phyloP scores from a whole-genome alignment of 2,329 filamentous ascomycete species.

The Monosporascus sp. region DNA sequence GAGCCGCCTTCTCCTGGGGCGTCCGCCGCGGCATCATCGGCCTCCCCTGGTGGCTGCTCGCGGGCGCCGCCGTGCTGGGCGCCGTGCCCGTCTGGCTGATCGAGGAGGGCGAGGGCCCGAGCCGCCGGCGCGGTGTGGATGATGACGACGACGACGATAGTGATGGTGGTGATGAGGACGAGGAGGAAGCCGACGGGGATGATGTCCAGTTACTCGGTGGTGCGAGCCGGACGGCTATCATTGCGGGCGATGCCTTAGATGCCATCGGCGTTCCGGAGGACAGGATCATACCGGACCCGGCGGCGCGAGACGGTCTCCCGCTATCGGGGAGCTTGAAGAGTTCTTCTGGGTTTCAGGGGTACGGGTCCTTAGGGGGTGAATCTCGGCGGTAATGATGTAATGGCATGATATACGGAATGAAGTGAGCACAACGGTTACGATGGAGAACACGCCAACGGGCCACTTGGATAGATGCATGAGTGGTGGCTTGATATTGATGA shows the following conservation, averaged over 20 bases:
- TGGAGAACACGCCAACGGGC: neutral
- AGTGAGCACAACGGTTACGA: neutral
- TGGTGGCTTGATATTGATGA: no score
- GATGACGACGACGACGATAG: conserved; percentile 25
- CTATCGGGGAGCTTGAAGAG: neutral
- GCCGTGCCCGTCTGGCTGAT: conserved; percentile 70
- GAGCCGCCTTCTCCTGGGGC: conserved; percentile 69
- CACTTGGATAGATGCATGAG: no score
- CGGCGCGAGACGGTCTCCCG: neutral
- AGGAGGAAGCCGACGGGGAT: conserved; percentile 18
- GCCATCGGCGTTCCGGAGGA: conserved; percentile 1
- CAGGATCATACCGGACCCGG: neutral
- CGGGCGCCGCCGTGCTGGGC: conserved; percentile 56
- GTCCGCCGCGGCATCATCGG: conserved; percentile 71
- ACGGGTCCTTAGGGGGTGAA: neutral
- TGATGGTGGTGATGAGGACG: conserved; percentile 30
- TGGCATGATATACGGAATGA: neutral
- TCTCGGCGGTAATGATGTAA: neutral
- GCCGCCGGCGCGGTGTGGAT: conserved; percentile 15
- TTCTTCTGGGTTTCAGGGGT: neutral
- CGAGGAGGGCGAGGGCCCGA: conserved; percentile 67
- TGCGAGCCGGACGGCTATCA: conserved; percentile 5
- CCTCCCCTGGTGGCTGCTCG: conserved; percentile 76
- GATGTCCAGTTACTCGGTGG: neutral
- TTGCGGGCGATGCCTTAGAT: conserved; percentile 2